A percentile compares a stretch with the other conserved stretches of the same genome.
Conservation (phyloP, 1,284 basidiomycete genomes). For the Vanrija humicola region DNA sequence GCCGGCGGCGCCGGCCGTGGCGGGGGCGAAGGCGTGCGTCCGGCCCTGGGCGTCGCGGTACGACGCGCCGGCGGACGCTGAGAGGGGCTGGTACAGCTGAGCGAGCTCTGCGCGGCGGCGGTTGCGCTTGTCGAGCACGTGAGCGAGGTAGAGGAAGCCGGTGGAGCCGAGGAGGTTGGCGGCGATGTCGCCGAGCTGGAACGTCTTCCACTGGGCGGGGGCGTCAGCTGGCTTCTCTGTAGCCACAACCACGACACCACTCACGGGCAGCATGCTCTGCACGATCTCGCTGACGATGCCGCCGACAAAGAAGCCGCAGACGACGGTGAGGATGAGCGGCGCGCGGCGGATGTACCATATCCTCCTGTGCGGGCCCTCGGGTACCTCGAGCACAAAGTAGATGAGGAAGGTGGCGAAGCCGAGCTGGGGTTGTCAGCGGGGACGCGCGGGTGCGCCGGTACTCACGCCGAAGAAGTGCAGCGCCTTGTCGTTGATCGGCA, state of each 20-base stretch:
- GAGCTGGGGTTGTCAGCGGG: slow-evolving; percentile 25
- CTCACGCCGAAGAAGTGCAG: slow-evolving; percentile 48
- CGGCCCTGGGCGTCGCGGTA: slow-evolving; percentile 45
- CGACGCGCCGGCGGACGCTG: slow-evolving; percentile 16
- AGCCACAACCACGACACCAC: slow-evolving; percentile 32
- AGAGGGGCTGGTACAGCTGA: slow-evolving; percentile 44
- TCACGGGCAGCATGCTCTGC: slow-evolving; percentile 45
- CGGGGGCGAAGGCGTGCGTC: slow-evolving; percentile 30
- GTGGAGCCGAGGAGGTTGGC: slow-evolving; percentile 46
- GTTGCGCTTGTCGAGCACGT: slow-evolving; percentile 28
- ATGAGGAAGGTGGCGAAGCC: slow-evolving; percentile 46
- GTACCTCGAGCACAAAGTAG: slow-evolving; percentile 47
- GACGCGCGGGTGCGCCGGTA: neutral
- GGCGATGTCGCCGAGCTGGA: slow-evolving; percentile 46
- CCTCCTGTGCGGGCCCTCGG: slow-evolving; percentile 40
- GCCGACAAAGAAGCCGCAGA: slow-evolving; percentile 40
- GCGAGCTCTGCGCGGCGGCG: slow-evolving; percentile 34
- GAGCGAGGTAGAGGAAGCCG: slow-evolving; percentile 42
- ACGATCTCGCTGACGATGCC: slow-evolving; percentile 45
- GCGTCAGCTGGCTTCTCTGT: neutral
- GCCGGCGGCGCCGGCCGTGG: neutral
- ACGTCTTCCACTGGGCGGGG: slow-evolving; percentile 36
- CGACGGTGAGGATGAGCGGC: slow-evolving; percentile 40
- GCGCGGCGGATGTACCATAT: slow-evolving; percentile 48
- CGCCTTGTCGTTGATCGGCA: slow-evolving; percentile 48